Evolutionary conservation across 176 grass and related monocot genomes (phyloP), one percentile per base, ranked within the genome.

Genomic region (Juncus effusus): DNA sequence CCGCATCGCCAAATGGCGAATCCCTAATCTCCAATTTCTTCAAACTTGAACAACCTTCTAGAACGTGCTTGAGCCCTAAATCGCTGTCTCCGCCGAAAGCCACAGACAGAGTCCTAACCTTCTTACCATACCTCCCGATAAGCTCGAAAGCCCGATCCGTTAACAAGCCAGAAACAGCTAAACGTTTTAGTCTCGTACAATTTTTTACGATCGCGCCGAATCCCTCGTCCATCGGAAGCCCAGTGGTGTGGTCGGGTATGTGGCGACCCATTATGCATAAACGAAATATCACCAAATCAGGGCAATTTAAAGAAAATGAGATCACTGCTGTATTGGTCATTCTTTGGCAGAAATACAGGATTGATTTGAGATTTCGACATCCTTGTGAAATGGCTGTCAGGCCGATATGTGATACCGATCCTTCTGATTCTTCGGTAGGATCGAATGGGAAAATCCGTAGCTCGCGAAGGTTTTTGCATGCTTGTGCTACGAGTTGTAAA

Each of bases 21-120:
- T 99, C 94, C 36, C 94, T 86, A 74, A 99, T 99, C 85, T 99
- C 94, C 7, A 99, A 86, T 75, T 99, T 99, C 83, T 99, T 85
- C 8, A 99, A 82, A 70, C 89, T 99, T 1, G 13, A 42, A 65
- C 94, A 99, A 3, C 94, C 94, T 75, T 64, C 85, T 38, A 99
- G 83, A 47, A 99, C 72, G 69, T 89, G 79, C 55, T 83, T 72
- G 73, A 99, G 57, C 2, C 64, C 75, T 61, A 80, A 66, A 71
- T 99, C 85, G 15, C 74, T 84, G 19, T 93, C 70, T 9, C 94
- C 94, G 1, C 88, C 94, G 13, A 99, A 99, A 40, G 94, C 94
- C 39, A 93, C 78, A 0, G 94, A 99, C 6, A 99, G 94, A 1
- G 94, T 99, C 68, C 94, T 72, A 3, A 99, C 51, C 5, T 67